These are phyloP conservation scores for Cladophialophora carrionii DNA, from an alignment of 2,329 filamentous ascomycete species.

Conservation along the genomic window DNA sequence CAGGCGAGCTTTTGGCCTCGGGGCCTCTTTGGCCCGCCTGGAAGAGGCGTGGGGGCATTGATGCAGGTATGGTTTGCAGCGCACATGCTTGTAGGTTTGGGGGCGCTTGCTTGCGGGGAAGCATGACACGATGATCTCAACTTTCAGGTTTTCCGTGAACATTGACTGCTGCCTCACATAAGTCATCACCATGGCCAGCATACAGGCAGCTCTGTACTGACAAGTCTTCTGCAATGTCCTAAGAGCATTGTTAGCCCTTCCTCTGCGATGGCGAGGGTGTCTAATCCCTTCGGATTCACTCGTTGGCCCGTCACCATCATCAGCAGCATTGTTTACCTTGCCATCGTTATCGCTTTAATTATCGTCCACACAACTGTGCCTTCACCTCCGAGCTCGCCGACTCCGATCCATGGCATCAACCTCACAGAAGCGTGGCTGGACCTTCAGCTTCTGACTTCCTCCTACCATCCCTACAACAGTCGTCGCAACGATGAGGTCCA, in stretches of 20 bases:
- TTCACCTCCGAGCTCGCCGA: conserved; percentile 60
- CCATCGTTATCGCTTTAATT: conserved; percentile 72
- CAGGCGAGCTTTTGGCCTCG: background rate
- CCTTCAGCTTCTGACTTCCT: conserved; percentile 71
- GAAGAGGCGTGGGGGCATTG: background rate
- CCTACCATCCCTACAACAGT: conserved; percentile 88
- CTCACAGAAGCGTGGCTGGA: conserved; percentile 86
- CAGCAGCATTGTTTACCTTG: conserved; percentile 74
- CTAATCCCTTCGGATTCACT: conserved; percentile 70
- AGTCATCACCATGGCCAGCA: background rate
- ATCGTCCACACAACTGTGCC: conserved; percentile 78
- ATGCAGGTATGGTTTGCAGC: conserved; percentile 24
- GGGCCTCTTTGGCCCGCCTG: background rate
- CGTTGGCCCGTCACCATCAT: conserved; percentile 81
- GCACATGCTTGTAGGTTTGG: background rate
- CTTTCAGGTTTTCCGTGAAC: background rate
- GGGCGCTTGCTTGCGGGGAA: conserved; percentile 13
- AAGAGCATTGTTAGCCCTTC: background rate
- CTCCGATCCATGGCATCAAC: conserved; percentile 68
- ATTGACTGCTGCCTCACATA: background rate
- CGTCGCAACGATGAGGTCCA: conserved; percentile 79
- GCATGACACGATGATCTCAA: conserved; percentile 1
- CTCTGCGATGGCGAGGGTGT: conserved; percentile 36
- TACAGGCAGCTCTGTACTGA: background rate
- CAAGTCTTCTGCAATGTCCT: conserved; percentile 21